Base-by-base conservation (phyloP, 1,284 basidiomycete species). In the Marasmius tenuissimus region DNA sequence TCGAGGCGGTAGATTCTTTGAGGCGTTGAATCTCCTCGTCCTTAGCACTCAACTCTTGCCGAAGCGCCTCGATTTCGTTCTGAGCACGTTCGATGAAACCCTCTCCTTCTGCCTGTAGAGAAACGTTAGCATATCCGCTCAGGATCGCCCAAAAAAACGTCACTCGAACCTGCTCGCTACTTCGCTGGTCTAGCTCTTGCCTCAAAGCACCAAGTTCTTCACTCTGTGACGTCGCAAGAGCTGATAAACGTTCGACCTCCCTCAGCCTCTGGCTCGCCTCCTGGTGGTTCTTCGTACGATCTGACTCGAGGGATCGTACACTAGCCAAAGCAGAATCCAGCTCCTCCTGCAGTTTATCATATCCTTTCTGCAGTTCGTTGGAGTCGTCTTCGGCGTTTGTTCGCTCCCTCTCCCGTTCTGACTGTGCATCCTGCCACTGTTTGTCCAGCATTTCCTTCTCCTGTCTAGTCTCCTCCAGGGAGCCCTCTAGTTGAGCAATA, bases 11-110 rank as follows among this genome's bases (percentile, higher is more conserved):
- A 73, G 37, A 76, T 72, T 83, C 76, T 20, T 79, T 82, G 18
- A 88, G 75, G 42, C 76, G 80, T 65, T 85, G 81, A 57, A 91
- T 74, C 71, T 92, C 89, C 60, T 87, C 82, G 57, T 89, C 87
- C 67, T 85, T 86, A 58, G 78, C 73, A 51, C 71, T 71, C 34
- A 90, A 72, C 63, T 91, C 87, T 57, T 76, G 73, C 18, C 84
- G 85, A 39, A 93, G 79, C 16, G 74, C 62, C 74, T 93, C 91
- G 61, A 89, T 80, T 68, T 93, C 91, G 59, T 81, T 81, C 63
- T 85, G 84, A 8, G 86, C 84, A 57, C 82, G 81, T 59, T 81
- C 76, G 60, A 92, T 76, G 72, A 90, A 83, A 39, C 82, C 83
- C 47, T 81, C 78, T 52, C 85, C 82, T 70, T 92, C 90, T 2